Evolutionary conservation across 176 grass and related monocot genomes (phyloP), one percentile per base, ranked within the genome.

Genomic region (Carex kokanica): DNA sequence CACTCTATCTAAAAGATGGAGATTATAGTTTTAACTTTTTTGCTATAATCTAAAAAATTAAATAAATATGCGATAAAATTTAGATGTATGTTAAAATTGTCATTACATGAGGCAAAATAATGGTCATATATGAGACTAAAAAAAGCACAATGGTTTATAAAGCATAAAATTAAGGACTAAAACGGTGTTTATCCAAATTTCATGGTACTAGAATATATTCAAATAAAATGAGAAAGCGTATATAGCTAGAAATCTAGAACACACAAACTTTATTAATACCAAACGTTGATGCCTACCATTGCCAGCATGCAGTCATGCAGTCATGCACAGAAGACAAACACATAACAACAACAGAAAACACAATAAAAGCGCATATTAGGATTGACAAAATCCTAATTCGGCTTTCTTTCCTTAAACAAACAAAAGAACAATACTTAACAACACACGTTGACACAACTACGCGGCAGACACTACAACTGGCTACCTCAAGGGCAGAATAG

Each of bases 401-500:
- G 32, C 67, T 47, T 23, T 71, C 67, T 71, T 11, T 41, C 3
- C 0, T 8, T 45, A n/a, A 45, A 38, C 1, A 24, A 16, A 68
- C 2, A 68, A 38, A 68, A n/a, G 24, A n/a, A 21, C n/a, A 23
- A 60, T 21, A 60, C 20, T 8, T 60, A 60, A 23, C 6, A 21
- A 31, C 8, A 64, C 21, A 64, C 23, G 11, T 29, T 11, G 9
- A 64, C 24, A 64, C 23, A 29, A 64, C 12, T 24, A 64, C 2
- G 6, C 0, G 13, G 29, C 64, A 65, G 63, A 65, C 63, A 32
- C 27, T 14, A 12, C 11, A 29, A 64, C 62, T 64, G 0, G 25
- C 25, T 10, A 64, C 14, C 10, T 97, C 94, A 81, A 93, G 87
- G 3, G 87, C 93, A 18, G 90, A 88, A 91, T 93, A 93, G 40